Conservation (phyloP, 768 basidiomycete species). For the Suillus americanus region DNA sequence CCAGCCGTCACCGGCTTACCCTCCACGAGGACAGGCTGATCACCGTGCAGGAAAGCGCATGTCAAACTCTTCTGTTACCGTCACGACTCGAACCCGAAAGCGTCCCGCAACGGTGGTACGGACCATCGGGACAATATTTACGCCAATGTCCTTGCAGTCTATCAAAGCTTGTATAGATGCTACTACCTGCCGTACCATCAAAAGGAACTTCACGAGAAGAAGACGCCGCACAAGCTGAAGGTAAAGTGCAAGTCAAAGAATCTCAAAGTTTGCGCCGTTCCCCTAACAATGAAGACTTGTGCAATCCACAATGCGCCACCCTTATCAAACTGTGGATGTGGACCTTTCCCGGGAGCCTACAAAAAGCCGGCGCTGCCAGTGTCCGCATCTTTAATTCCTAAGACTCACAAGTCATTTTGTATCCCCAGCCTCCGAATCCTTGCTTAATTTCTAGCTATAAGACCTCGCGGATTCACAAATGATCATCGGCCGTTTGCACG, state of each 20-base stretch:
- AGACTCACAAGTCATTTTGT: not conserved
- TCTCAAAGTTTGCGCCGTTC: not conserved
- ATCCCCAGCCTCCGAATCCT: too few species aligned
- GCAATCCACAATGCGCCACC: constrained; percentile 5
- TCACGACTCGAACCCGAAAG: not conserved
- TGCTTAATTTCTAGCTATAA: not conserved
- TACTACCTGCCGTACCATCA: not conserved
- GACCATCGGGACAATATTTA: not conserved
- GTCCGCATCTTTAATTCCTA: not conserved
- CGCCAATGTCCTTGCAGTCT: not conserved
- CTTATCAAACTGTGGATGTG: not conserved
- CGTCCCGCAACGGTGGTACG: not conserved
- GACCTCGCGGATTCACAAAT: not conserved
- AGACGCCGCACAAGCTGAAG: not conserved
- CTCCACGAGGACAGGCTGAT: not conserved
- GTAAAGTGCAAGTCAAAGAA: not conserved
- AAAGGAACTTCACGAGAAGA: not conserved
- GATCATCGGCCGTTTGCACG: not conserved
- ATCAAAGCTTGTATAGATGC: not conserved
- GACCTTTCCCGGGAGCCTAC: not conserved
- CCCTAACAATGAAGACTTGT: constrained; percentile 13
- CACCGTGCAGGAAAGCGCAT: not conserved
- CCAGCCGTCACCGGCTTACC: not conserved
- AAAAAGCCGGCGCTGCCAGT: not conserved
- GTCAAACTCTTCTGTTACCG: not conserved